Percentiles rank a stretch among this genome's conserved stretches.
phyloP scores from a whole-genome alignment of 2,329 filamentous ascomycete genomes.

The Myrmaecium sp. region DNA sequence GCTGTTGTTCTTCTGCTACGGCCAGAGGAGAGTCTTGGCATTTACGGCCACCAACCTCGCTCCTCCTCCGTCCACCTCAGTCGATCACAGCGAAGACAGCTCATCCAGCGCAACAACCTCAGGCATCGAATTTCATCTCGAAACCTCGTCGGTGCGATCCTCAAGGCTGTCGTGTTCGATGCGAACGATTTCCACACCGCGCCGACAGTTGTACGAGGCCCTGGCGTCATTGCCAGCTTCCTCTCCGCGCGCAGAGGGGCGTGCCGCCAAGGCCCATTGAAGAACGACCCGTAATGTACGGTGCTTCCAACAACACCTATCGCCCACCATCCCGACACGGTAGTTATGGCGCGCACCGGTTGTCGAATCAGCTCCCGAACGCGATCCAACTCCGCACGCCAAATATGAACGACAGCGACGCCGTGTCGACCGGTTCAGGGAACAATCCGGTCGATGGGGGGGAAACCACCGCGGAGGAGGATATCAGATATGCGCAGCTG shows the following conservation, averaged over 20 bases:
- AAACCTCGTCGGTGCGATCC: too few relatives aligned
- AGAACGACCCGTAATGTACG: constrained; percentile 14
- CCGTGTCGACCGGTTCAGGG: constrained; percentile 21
- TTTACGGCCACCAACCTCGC: too few relatives aligned
- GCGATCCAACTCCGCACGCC: constrained; percentile 23
- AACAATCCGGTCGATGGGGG: constrained; percentile 20
- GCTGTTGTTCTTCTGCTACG: too few relatives aligned
- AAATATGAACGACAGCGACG: constrained; percentile 25
- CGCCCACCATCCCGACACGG: constrained; percentile 23
- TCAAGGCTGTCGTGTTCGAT: too few relatives aligned
- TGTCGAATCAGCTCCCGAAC: constrained; percentile 16
- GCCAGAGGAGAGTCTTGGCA: too few relatives aligned
- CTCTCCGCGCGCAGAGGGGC: constrained; percentile 19
- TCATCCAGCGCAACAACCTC: too few relatives aligned
- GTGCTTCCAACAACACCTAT: too few relatives aligned
- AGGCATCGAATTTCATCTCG: too few relatives aligned
- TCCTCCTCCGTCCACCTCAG: too few relatives aligned
- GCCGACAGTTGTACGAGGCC: constrained; percentile 24
- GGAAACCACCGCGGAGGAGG: constrained; percentile 27
- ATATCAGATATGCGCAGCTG: constrained; percentile 41
- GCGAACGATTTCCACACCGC: constrained; percentile 18
- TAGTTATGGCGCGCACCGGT: constrained; percentile 22
- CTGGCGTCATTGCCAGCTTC: constrained; percentile 21
- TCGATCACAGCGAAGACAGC: too few relatives aligned
- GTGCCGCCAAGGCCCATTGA: constrained; percentile 16